A percentile compares a stretch with the other conserved stretches of the same genome.
Evolutionary conservation across 2,329 filamentous ascomycete species (phyloP).

Genomic region (Scedosporium aurantiacum): DNA sequence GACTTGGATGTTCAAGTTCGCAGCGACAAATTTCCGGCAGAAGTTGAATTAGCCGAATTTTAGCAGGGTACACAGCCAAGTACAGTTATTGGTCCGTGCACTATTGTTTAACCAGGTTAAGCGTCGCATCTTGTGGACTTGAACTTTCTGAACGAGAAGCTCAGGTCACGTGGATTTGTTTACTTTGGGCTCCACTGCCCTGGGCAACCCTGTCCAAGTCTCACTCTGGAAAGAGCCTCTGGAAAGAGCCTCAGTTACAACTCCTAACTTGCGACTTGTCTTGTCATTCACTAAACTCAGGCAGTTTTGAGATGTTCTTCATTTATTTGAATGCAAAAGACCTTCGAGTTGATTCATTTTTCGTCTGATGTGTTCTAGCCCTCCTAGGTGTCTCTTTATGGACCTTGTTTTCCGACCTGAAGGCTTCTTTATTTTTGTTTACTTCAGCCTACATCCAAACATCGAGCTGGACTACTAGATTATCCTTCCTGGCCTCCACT

Average conservation of each 20-base stretch:
- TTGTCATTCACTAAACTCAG: not conserved
- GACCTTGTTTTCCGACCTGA: not conserved
- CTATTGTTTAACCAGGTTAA: not conserved
- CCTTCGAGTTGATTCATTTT: slow-evolving; percentile 6
- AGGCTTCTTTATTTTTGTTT: not conserved
- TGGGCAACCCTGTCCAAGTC: slow-evolving; percentile 2
- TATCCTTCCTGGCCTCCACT: not conserved
- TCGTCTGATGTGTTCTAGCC: not conserved
- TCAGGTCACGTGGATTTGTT: slow-evolving; percentile 5
- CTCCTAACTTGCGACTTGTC: not conserved
- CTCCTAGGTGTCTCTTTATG: not conserved
- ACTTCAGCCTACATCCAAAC: not conserved
- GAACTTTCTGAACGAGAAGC: too few relatives aligned
- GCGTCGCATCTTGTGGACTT: too few relatives aligned
- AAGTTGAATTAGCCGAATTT: not conserved
- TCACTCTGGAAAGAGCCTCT: not conserved
- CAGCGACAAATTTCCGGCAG: not conserved
- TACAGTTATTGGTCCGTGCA: too few relatives aligned
- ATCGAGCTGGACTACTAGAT: not conserved
- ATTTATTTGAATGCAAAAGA: not conserved
- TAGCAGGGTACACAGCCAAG: not conserved
- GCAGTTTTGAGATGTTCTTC: not conserved
- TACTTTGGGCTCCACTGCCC: slow-evolving; percentile 3
- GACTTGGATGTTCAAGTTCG: too few relatives aligned
- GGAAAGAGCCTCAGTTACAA: not conserved